phyloP scores from a whole-genome alignment of 75 land plant species.

The Isoetes taiwanensis region DNA sequence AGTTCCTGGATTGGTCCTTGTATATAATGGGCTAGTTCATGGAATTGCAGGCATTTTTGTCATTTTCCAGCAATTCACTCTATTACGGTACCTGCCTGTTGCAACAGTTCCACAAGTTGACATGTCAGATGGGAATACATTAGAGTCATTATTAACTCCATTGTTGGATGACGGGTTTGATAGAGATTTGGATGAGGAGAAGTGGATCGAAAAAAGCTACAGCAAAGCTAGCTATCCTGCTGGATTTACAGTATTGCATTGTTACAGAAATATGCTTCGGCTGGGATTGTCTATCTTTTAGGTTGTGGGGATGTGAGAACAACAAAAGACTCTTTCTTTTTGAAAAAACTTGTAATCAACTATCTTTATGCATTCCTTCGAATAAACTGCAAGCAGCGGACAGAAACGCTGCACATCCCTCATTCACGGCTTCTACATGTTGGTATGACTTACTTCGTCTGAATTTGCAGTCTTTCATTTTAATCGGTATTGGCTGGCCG shows the following conservation, averaged over 20 bases:
- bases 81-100: slow-evolving; percentile 65
- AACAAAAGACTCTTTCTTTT: slow-evolving; percentile 73
- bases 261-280: slow-evolving; percentile 88
- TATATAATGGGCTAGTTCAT: slow-evolving; percentile 86
- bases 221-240: slow-evolving; percentile 84
- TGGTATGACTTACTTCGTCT: slow-evolving; percentile 68
- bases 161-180: too few species aligned
- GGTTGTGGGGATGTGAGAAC: slow-evolving; percentile 87
- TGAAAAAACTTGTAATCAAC: slow-evolving; percentile 75
- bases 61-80: slow-evolving; percentile 94
- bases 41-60: slow-evolving; percentile 82
- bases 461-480: too few species aligned
- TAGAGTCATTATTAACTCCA: too few species aligned
- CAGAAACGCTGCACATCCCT: slow-evolving; percentile 70
- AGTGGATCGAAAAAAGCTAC: too few species aligned
- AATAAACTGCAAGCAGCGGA: slow-evolving; percentile 69
- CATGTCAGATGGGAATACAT: too few species aligned
- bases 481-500: too few species aligned
- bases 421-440: slow-evolving; percentile 77
- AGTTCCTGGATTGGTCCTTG: slow-evolving; percentile 74
- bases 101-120: slow-evolving; percentile 84
- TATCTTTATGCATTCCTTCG: slow-evolving; percentile 86
- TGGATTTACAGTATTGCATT: slow-evolving; percentile 55
- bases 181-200: too few species aligned
- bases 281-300: slow-evolving; percentile 86